Evolutionary conservation across 495 filamentous ascomycete species (phyloP).

Genomic region (Penicillium manginii): DNA sequence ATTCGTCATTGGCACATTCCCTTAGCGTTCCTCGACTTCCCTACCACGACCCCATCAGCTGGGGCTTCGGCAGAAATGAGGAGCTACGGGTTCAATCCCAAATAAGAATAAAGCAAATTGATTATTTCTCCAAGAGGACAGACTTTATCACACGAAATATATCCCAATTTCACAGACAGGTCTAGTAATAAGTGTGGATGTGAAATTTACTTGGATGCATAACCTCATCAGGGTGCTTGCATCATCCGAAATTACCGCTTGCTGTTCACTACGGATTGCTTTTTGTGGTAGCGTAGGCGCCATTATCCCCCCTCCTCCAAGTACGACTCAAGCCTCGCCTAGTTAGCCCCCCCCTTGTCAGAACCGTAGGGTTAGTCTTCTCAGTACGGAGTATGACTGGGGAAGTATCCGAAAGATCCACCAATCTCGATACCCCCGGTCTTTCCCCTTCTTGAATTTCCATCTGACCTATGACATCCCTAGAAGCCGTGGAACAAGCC

Average conservation of each 20-base stretch:
- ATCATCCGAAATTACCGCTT: not conserved
- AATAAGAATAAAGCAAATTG: not conserved
- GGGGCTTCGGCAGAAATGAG: not conserved
- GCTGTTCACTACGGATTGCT: constrained; percentile 9
- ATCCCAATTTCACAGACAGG: not conserved
- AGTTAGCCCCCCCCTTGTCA: too few species aligned
- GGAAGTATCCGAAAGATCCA: not conserved
- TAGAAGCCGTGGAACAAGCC: constrained; percentile 14
- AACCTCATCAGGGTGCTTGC: constrained; percentile 2
- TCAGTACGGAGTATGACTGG: not conserved
- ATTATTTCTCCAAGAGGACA: not conserved
- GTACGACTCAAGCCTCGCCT: too few species aligned
- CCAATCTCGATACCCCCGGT: not conserved
- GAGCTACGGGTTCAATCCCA: not conserved
- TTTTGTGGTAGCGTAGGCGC: not conserved
- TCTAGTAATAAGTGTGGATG: not conserved
- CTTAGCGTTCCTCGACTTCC: not conserved
- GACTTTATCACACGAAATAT: not conserved
- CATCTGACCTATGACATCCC: constrained; percentile 22
- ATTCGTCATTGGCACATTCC: not conserved
- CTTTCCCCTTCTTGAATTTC: constrained; percentile 10
- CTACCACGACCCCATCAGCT: not conserved
- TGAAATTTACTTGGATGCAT: not conserved
- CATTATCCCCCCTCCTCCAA: too few species aligned
- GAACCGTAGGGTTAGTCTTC: too few species aligned